Evolutionary conservation across 768 basidiomycete species (phyloP).

Genomic region (Collybia mongolica): DNA sequence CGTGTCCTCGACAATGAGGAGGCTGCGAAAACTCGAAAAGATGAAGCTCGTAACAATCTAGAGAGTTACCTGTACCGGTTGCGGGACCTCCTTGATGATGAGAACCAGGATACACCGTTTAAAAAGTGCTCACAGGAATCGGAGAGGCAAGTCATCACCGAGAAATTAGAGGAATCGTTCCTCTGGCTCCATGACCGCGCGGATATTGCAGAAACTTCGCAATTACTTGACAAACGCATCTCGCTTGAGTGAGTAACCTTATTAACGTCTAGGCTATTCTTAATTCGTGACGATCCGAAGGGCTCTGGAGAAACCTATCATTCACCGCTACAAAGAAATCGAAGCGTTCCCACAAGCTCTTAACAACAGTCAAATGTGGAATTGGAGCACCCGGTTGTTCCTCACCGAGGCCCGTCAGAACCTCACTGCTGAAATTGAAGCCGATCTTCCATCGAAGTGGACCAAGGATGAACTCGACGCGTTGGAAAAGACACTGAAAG

Average conservation of each 20-base stretch:
- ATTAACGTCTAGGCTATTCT: not conserved
- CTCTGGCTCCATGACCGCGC: constrained; percentile 84
- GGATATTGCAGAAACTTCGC: constrained; percentile 76
- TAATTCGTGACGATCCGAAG: constrained; percentile 34
- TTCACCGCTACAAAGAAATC: constrained; percentile 87
- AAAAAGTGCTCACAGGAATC: constrained; percentile 75
- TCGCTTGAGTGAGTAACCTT: constrained; percentile 73
- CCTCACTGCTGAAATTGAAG: constrained; percentile 60
- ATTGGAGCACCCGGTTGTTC: constrained; percentile 87
- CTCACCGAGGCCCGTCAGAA: constrained; percentile 76
- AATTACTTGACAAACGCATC: constrained; percentile 72
- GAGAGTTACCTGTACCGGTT: constrained; percentile 94
- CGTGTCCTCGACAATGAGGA: constrained; percentile 79
- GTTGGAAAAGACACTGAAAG: constrained; percentile 74
- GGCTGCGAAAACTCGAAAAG: constrained; percentile 69
- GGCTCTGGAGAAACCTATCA: constrained; percentile 74
- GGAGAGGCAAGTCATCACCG: constrained; percentile 68
- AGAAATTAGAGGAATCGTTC: constrained; percentile 71
- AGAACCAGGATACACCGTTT: constrained; percentile 69
- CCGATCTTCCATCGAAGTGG: constrained; percentile 73
- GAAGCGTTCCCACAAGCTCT: constrained; percentile 81
- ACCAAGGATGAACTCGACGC: constrained; percentile 81
- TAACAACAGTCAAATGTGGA: constrained; percentile 84
- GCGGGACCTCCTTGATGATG: constrained; percentile 75
- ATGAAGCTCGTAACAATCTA: constrained; percentile 88